Conservation (phyloP, 208 protist species). For the Trypanosoma avium region DNA sequence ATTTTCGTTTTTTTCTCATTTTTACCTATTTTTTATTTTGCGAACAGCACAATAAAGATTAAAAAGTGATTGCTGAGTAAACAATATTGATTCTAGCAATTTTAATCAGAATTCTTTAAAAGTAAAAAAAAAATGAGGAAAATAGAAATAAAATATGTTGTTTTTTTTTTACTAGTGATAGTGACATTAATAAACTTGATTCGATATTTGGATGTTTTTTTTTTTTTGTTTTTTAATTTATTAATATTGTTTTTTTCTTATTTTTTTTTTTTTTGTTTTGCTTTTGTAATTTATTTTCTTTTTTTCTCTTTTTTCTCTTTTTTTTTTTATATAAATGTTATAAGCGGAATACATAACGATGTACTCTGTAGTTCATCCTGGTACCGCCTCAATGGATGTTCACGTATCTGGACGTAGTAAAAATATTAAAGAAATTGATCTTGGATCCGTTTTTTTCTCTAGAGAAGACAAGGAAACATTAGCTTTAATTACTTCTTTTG, state of each 20-base stretch:
- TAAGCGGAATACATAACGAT: conserved; percentile 11
- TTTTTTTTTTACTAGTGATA: not conserved
- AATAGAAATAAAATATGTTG: not conserved
- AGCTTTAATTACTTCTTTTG: conserved; percentile 71
- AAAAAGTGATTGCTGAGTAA: too few species aligned
- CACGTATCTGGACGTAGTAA: conserved; percentile 68
- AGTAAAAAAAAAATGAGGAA: too few species aligned
- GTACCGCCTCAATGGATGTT: conserved; percentile 32
- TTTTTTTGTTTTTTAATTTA: not conserved
- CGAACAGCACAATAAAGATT: too few species aligned
- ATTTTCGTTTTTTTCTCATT: too few species aligned
- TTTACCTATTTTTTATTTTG: too few species aligned
- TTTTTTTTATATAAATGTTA: not conserved
- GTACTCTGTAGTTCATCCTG: conserved; percentile 19
- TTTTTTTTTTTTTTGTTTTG: not conserved
- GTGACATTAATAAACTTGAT: too few species aligned
- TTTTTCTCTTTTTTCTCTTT: not conserved
- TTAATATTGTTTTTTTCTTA: not conserved
- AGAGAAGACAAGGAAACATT: conserved; percentile 57
- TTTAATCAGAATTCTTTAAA: too few species aligned
- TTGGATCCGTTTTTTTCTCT: conserved; percentile 61
- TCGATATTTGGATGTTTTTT: not conserved
- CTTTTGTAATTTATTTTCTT: not conserved
- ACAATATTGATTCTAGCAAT: too few species aligned
- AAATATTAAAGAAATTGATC: conserved; percentile 75